Conservation (phyloP, 2,329 filamentous ascomycete species). For the Zasmidium angulare region DNA sequence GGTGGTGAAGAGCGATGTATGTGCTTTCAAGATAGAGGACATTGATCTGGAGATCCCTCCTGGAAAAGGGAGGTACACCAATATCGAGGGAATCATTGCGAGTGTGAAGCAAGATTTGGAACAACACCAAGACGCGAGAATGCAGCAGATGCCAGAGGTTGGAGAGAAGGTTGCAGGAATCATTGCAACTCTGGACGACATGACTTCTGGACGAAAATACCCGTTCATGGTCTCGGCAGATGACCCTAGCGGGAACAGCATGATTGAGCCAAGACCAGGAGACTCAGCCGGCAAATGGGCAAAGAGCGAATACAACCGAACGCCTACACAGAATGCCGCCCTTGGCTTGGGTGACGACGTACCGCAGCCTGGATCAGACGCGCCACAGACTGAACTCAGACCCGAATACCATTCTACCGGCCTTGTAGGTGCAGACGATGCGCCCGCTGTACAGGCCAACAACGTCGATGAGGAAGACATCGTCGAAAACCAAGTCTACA, state of each 20-base stretch:
- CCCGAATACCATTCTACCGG: constrained; percentile 53
- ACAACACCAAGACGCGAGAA: constrained; percentile 78
- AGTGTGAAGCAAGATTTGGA: constrained; percentile 79
- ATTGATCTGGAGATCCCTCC: constrained; percentile 90
- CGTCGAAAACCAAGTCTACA: constrained; percentile 87
- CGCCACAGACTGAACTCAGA: constrained; percentile 57
- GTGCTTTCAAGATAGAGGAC: constrained; percentile 82
- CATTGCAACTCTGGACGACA: constrained; percentile 70
- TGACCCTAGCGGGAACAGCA: constrained; percentile 93
- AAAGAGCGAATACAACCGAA: constrained; percentile 80
- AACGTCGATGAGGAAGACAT: constrained; percentile 60
- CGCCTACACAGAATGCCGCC: constrained; percentile 78
- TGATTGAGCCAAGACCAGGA: constrained; percentile 80
- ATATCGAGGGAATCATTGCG: constrained; percentile 82
- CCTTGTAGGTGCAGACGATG: constrained; percentile 36
- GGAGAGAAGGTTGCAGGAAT: constrained; percentile 75
- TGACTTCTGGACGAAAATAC: constrained; percentile 74
- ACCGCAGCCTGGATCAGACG: constrained; percentile 40
- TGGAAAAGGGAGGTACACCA: constrained; percentile 87
- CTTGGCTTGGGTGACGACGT: constrained; percentile 67
- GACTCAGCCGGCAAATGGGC: constrained; percentile 85
- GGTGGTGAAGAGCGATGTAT: constrained; percentile 88
- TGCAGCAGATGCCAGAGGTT: constrained; percentile 73
- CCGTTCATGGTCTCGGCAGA: constrained; percentile 88
- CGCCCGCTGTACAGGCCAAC: constrained; percentile 29